Conservation (phyloP, 805 yeast species). For the Kazachstania taianensis region DNA sequence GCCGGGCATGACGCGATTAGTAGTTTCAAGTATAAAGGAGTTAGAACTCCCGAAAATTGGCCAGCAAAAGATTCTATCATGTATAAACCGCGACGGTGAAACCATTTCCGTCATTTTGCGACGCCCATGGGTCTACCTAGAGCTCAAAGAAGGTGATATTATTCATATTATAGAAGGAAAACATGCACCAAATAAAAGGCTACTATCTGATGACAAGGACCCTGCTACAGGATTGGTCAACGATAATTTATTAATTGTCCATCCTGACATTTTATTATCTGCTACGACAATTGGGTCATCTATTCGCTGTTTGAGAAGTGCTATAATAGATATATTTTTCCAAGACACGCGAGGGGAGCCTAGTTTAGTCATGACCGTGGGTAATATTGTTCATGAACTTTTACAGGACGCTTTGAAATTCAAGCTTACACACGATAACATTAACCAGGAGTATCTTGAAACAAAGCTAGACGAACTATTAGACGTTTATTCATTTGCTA, state of each 20-base stretch:
- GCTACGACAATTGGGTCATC: constrained; percentile 78
- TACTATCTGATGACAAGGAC: constrained; percentile 24
- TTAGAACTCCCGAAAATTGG: constrained; percentile 16
- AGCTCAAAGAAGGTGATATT: constrained; percentile 42
- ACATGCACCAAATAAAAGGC: constrained; percentile 17
- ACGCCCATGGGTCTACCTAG: constrained; percentile 50
- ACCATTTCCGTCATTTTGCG: constrained; percentile 41
- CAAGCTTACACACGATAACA: constrained; percentile 18
- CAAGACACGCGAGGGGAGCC: constrained; percentile 50
- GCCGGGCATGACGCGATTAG: constrained; percentile 33
- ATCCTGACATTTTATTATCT: constrained; percentile 74
- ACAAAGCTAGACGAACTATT: constrained; percentile 32
- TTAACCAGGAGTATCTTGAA: constrained; percentile 23
- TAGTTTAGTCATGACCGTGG: constrained; percentile 60
- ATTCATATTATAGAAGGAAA: constrained; percentile 48
- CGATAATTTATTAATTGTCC: constrained; percentile 59
- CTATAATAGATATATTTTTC: constrained; percentile 49
- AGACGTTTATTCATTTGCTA: constrained; percentile 38
- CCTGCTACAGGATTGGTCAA: constrained; percentile 25
- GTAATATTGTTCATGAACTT: constrained; percentile 70
- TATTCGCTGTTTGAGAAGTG: constrained; percentile 59
- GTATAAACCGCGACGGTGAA: constrained; percentile 31
- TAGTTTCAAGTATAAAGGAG: constrained; percentile 13
- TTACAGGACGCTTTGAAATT: constrained; percentile 43
- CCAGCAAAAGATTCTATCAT: constrained; percentile 47